Percentiles rank a stretch among this genome's conserved stretches.
Evolutionary conservation across 2,329 filamentous ascomycete genomes (phyloP).

Genomic region (Trichoderma koningii): DNA sequence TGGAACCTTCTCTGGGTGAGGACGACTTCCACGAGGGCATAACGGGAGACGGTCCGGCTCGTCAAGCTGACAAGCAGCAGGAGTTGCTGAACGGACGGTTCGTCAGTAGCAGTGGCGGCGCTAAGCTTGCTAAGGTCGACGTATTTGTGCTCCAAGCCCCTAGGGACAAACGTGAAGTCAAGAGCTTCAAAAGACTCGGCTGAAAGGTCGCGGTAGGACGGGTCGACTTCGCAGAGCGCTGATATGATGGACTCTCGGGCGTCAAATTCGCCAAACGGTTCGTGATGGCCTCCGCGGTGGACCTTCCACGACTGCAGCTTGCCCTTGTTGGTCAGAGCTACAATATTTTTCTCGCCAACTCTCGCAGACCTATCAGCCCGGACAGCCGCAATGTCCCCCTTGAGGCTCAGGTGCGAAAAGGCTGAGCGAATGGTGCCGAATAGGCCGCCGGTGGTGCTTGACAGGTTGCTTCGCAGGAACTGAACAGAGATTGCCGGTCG

Average conservation of each 20-base stretch:
- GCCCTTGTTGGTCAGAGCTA: constrained; percentile 76
- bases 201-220: constrained; percentile 51
- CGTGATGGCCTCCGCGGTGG: constrained; percentile 82
- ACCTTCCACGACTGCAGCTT: constrained; percentile 84
- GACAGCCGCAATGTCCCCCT: constrained; percentile 79
- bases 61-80: constrained; percentile 63
- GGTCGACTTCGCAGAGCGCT: constrained; percentile 60
- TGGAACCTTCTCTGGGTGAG: constrained; percentile 56
- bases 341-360: constrained; percentile 81
- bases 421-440: constrained; percentile 80
- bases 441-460: constrained; percentile 63
- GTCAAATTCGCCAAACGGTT: constrained; percentile 72
- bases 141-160: constrained; percentile 53
- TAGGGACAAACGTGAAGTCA: constrained; percentile 74
- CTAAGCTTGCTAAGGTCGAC: constrained; percentile 53
- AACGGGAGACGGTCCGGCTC: constrained; percentile 57
- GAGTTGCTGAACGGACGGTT: constrained; percentile 58
- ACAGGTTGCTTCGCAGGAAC: constrained; percentile 67
- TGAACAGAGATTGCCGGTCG: constrained; percentile 78
- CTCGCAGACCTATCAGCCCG: constrained; percentile 70
- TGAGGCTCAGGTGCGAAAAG: constrained; percentile 68
- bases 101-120: constrained; percentile 52
- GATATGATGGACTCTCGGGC: constrained; percentile 64
- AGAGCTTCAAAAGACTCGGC: constrained; percentile 69
- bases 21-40: constrained; percentile 73